phyloP scores from a whole-genome alignment of 345 rosid genomes.

The Heritiera littoralis region DNA sequence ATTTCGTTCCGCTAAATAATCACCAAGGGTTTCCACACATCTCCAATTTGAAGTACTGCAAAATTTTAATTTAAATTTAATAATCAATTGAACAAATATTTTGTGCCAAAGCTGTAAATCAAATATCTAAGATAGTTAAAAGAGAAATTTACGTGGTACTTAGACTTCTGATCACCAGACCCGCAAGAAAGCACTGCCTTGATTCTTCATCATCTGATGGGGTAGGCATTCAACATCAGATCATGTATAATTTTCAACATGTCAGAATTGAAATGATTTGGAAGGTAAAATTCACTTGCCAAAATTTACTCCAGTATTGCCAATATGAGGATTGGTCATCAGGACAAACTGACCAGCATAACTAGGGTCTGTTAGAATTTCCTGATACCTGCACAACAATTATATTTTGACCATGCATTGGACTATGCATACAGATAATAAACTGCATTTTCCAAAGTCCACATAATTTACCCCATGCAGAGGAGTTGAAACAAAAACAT shows the following conservation, averaged over 20 bases:
- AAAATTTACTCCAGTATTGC: conserved; percentile 93
- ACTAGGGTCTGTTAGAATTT: conserved; percentile 96
- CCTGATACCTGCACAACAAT: conserved; percentile 78
- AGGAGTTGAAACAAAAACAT: neutral
- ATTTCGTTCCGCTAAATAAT: conserved; percentile 83
- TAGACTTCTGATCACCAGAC: conserved; percentile 83
- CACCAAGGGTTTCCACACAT: conserved; percentile 70
- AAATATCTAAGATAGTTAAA: neutral
- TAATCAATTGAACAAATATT: neutral
- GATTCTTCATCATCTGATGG: conserved; percentile 91
- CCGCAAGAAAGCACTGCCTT: conserved; percentile 79
- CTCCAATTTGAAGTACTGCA: conserved; percentile 94
- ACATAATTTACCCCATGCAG: neutral
- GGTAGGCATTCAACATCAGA: conserved; percentile 21
- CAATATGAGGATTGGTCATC: conserved; percentile 98
- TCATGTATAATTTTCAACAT: neutral
- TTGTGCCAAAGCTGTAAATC: neutral
- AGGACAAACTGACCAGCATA: conserved; percentile 95
- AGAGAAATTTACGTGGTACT: conserved; percentile 57
- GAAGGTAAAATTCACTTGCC: conserved; percentile 44
- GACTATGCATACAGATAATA: neutral
- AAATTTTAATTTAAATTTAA: neutral
- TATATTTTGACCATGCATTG: neutral
- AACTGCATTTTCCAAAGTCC: neutral
- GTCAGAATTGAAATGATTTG: neutral